Evolutionary conservation across 78 protist species (phyloP).

Genomic region (slime mould (Dictyostelium discoideum)): DNA sequence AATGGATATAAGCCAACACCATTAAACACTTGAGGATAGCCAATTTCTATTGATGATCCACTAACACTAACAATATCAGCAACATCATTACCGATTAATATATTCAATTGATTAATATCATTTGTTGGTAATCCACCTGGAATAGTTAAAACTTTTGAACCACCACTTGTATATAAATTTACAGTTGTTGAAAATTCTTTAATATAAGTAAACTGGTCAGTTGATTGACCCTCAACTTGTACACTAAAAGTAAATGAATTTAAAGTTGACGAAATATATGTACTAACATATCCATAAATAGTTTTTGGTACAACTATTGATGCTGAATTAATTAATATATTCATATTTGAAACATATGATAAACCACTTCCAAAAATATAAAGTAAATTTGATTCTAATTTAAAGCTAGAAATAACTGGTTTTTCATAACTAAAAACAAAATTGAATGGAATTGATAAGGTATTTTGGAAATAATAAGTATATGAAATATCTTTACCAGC

Average conservation of each 20-base stretch:
- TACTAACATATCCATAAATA: not conserved
- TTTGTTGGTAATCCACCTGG: not conserved
- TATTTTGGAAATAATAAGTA: not conserved
- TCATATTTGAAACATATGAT: not conserved
- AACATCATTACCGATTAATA: not conserved
- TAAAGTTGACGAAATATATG: not conserved
- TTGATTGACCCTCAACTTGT: not conserved
- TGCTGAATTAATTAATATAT: not conserved
- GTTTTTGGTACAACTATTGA: not conserved
- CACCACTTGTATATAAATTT: not conserved
- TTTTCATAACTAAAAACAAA: not conserved
- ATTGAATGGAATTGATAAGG: not conserved
- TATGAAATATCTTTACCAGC: not conserved
- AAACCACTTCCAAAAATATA: not conserved
- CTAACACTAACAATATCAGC: not conserved
- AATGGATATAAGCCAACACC: not conserved
- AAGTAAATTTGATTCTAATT: not conserved
- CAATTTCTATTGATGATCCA: not conserved
- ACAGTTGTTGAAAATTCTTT: not conserved
- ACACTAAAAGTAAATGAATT: not conserved
- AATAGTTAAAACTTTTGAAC: not conserved
- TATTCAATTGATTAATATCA: not conserved
- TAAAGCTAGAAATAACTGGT: not conserved
- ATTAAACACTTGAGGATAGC: not conserved
- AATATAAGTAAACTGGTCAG: not conserved